Percentiles rank a stretch among this genome's conserved stretches.
These are phyloP conservation scores for Plasmodium sp. DNA, from an alignment of 169 alveolate genomes.

Conservation along the genomic window DNA sequence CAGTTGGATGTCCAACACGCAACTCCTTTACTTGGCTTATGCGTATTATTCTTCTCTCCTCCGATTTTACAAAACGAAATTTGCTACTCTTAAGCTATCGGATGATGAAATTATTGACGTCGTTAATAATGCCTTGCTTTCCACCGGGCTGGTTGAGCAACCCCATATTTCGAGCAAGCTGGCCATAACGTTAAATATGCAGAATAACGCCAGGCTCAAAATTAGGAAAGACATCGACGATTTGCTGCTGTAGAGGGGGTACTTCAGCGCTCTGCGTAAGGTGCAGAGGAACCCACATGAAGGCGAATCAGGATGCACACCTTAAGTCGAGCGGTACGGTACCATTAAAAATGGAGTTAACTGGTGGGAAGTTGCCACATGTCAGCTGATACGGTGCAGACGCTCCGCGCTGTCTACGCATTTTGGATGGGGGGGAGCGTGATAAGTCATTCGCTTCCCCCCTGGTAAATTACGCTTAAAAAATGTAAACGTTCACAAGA, in stretches of 20 bases:
- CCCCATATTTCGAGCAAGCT: constrained; percentile 68
- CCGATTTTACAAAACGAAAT: constrained; percentile 72
- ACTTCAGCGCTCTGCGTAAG: neutral
- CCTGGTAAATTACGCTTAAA: neutral
- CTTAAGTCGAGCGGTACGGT: neutral
- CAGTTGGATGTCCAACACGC: constrained; percentile 75
- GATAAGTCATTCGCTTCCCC: neutral
- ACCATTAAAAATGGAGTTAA: neutral
- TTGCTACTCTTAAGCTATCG: constrained; percentile 27
- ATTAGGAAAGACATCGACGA: constrained; percentile 67
- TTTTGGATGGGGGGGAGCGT: neutral
- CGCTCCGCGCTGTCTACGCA: neutral
- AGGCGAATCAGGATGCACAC: constrained; percentile 1
- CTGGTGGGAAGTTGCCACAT: neutral
- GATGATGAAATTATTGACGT: constrained; percentile 76
- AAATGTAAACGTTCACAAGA: neutral
- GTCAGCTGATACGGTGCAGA: neutral
- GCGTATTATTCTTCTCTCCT: constrained; percentile 69
- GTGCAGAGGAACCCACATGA: neutral
- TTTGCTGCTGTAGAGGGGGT: constrained; percentile 2
- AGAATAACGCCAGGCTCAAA: constrained; percentile 63
- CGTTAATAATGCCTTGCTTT: constrained; percentile 53
- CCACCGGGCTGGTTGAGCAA: constrained; percentile 74
- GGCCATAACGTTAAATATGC: constrained; percentile 71
- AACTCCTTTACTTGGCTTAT: constrained; percentile 62